Percentiles rank a stretch among this genome's conserved stretches.
Evolutionary conservation across 371 early-diverging fungal species (phyloP).

Genomic region (Mucor racemosus): DNA sequence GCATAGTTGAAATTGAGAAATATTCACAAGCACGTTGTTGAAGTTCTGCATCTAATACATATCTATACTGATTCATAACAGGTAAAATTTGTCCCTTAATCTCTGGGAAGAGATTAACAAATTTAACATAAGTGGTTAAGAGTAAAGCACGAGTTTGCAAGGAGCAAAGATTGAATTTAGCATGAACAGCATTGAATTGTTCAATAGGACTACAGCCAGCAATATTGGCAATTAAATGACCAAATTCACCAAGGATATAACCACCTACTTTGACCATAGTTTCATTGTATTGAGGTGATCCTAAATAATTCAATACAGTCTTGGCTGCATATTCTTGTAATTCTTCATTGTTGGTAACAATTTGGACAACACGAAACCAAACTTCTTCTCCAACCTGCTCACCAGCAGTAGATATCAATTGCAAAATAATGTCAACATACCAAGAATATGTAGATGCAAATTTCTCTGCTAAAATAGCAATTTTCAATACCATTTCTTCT

Average conservation of each 20-base stretch:
- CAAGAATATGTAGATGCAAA: slow-evolving; percentile 96
- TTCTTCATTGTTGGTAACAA: slow-evolving; percentile 91
- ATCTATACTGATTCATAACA: slow-evolving; percentile 85
- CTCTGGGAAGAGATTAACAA: slow-evolving; percentile 95
- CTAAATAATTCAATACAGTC: slow-evolving; percentile 80
- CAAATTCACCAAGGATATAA: slow-evolving; percentile 96
- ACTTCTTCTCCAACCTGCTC: slow-evolving; percentile 96
- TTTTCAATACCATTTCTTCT: slow-evolving; percentile 97
- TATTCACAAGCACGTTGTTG: slow-evolving; percentile 98
- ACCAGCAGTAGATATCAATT: slow-evolving; percentile 93
- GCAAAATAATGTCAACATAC: slow-evolving; percentile 97
- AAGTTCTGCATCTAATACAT: slow-evolving; percentile 91
- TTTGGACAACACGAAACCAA: slow-evolving; percentile 97
- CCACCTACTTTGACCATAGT: slow-evolving; percentile 94
- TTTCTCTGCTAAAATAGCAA: slow-evolving; percentile 97
- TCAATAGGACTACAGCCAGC: slow-evolving; percentile 86
- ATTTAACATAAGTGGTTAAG: slow-evolving; percentile 92
- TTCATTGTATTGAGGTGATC: slow-evolving; percentile 90
- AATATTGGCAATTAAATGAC: slow-evolving; percentile 89
- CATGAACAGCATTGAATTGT: slow-evolving; percentile 91
- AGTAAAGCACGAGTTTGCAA: slow-evolving; percentile 82
- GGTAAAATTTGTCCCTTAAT: slow-evolving; percentile 86
- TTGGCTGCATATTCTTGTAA: slow-evolving; percentile 92
- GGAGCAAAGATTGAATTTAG: slow-evolving; percentile 84
- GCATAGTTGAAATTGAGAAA: slow-evolving; percentile 80